Conservation (phyloP, 257 asterid species). For the Galeopsis tetrahit region DNA sequence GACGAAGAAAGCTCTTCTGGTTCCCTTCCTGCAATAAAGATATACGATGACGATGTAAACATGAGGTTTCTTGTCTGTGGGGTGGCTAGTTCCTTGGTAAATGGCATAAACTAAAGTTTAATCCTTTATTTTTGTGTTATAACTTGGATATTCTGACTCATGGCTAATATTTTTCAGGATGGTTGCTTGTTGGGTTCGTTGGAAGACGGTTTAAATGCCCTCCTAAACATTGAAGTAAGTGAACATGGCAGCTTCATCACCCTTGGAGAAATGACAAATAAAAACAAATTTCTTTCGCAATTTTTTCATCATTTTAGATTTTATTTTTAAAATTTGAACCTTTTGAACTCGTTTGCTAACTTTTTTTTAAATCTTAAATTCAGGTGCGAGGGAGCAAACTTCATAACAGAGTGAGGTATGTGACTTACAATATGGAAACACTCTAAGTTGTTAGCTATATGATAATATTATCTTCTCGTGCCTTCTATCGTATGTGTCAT, state of each 20-base stretch:
- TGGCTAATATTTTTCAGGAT: conserved; percentile 55
- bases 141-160: conserved; percentile 20
- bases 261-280: background rate
- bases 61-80: conserved; percentile 92
- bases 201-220: conserved; percentile 90
- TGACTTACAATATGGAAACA: conserved; percentile 17
- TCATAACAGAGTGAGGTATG: conserved; percentile 91
- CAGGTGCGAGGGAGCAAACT: conserved; percentile 98
- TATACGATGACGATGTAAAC: conserved; percentile 84
- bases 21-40: conserved; percentile 80
- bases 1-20: conserved; percentile 86
- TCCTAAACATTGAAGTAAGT: conserved; percentile 89
- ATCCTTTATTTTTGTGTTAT: background rate
- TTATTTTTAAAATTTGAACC: conserved; percentile 9
- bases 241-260: background rate
- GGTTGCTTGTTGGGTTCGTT: conserved; percentile 62
- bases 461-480: conserved; percentile 18
- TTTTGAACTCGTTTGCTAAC: conserved; percentile 23
- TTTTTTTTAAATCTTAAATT: conserved; percentile 30
- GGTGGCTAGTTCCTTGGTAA: conserved; percentile 74
- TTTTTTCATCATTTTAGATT: background rate
- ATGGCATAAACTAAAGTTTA: conserved; percentile 24
- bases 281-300: conserved; percentile 20
- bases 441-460: conserved; percentile 1
- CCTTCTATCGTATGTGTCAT: background rate